Conservation (phyloP, 2,329 filamentous ascomycete genomes). For the Zymoseptoria crescenta region DNA sequence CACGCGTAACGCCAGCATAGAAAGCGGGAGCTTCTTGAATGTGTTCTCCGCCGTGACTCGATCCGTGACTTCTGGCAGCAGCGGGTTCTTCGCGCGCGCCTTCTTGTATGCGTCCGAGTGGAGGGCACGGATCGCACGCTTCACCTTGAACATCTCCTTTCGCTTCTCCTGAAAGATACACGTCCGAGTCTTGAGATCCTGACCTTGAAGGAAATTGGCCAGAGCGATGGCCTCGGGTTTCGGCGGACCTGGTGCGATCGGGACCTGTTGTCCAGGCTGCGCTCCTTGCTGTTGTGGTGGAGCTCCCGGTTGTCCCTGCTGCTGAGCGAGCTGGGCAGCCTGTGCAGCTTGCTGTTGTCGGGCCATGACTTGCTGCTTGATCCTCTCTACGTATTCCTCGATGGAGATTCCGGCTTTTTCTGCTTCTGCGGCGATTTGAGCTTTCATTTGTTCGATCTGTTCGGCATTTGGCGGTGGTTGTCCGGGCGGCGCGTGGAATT, state of each 20-base stretch:
- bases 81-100: constrained; percentile 78
- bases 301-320: constrained; percentile 19
- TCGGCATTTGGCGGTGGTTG: constrained; percentile 59
- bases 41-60: constrained; percentile 82
- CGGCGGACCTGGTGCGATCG: constrained; percentile 69
- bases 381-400: constrained; percentile 64
- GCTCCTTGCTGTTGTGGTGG: constrained; percentile 31
- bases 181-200: constrained; percentile 81
- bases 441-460: constrained; percentile 78
- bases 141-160: constrained; percentile 98
- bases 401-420: constrained; percentile 77
- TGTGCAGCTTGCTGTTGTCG: constrained; percentile 35
- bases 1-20: constrained; percentile 86
- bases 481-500: constrained; percentile 3
- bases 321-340: constrained; percentile 29
- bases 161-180: constrained; percentile 92
- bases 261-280: constrained; percentile 49
- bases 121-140: constrained; percentile 85
- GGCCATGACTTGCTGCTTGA: constrained; percentile 48
- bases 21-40: constrained; percentile 91
- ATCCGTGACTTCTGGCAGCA: constrained; percentile 81
- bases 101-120: constrained; percentile 85
- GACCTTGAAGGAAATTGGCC: constrained; percentile 72
- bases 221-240: constrained; percentile 84
- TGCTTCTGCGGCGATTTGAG: constrained; percentile 73